Evolutionary conservation across 192 early-diverging fungal genomes (phyloP), one percentile per base, ranked within the genome.

Genomic region (Lobosporangium transversale): DNA sequence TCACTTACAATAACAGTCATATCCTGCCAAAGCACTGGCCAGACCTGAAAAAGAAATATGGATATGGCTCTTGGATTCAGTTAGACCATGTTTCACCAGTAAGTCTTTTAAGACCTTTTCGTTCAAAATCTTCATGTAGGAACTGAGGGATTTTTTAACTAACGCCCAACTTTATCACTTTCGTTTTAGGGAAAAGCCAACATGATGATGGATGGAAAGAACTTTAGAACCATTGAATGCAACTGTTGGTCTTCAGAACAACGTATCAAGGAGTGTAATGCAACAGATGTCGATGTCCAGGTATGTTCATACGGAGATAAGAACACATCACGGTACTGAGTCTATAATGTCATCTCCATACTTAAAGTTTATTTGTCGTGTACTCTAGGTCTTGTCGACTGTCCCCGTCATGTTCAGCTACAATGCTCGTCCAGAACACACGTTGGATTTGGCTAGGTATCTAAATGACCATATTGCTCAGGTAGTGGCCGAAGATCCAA

Each of bases 161-260:
- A 14, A 40, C 37, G 14, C 14, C 37, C 24, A 24, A 15, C 20
- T 20, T 11, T 37, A 3, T 9, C 30, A 18, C 27, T 21, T n/a
- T 3, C 43, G 35, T 15, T 27, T 49, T 66, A 84, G 82, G 87
- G 84, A 33, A 85, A 87, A 58, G 85, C 87, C 49, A 66, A 80
- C 68, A 91, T 91, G 89, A 80, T 87, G 82, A 70, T 89, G 53
- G 85, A 90, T 62, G 89, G 89, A 18, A 91, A 90, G 68, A 85
- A 82, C 68, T 91, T 91, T 60, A 66, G 89, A 21, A 84, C 81
- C 23, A 83, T 91, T 50, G 81, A 84, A 60, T 90, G 88, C 79
- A 91, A 91, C 81, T 91, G 89, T 70, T 91, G 89, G 87, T 79
- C 86, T 10, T 76, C 87, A 17, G 86, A 86, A 42, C 83, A 86